phyloP scores from a whole-genome alignment of 1,284 basidiomycete species.

The Exsudoporus floridanus region DNA sequence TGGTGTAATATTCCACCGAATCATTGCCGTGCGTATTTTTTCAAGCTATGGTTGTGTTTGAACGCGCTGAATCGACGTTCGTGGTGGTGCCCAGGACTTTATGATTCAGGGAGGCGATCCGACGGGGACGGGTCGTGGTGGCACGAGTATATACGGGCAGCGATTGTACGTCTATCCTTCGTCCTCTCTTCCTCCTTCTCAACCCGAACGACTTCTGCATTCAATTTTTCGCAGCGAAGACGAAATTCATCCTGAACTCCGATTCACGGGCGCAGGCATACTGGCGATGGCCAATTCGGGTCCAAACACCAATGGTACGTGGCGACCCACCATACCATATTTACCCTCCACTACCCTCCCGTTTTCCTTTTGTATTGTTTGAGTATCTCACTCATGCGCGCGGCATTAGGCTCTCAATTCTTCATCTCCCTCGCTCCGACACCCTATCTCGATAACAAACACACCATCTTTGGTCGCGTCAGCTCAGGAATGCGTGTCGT shows the following conservation, averaged over 20 bases:
- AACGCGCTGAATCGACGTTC: too few relatives aligned
- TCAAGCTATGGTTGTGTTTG: too few relatives aligned
- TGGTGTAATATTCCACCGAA: conserved; percentile 82
- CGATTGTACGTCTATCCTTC: conserved; percentile 63
- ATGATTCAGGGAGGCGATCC: conserved; percentile 96
- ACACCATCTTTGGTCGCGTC: conserved; percentile 91
- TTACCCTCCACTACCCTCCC: background rate
- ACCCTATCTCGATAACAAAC: conserved; percentile 90
- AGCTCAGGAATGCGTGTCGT: conserved; percentile 84
- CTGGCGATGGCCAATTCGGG: conserved; percentile 97
- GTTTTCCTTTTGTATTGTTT: background rate
- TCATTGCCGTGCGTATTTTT: conserved; percentile 68
- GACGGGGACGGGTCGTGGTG: conserved; percentile 92
- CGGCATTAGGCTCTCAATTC: conserved; percentile 77
- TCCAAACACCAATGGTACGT: conserved; percentile 86
- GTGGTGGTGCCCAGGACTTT: conserved; percentile 57
- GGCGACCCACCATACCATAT: background rate
- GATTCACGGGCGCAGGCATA: conserved; percentile 95
- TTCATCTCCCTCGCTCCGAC: conserved; percentile 89
- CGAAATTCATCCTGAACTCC: conserved; percentile 82
- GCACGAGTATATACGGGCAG: conserved; percentile 90
- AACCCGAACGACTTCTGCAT: too few relatives aligned
- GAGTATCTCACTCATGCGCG: background rate
- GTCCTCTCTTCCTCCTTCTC: background rate
- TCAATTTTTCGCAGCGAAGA: conserved; percentile 56